phyloP scores from a whole-genome alignment of 73 alveolate species.

The Uronychia binucleata region DNA sequence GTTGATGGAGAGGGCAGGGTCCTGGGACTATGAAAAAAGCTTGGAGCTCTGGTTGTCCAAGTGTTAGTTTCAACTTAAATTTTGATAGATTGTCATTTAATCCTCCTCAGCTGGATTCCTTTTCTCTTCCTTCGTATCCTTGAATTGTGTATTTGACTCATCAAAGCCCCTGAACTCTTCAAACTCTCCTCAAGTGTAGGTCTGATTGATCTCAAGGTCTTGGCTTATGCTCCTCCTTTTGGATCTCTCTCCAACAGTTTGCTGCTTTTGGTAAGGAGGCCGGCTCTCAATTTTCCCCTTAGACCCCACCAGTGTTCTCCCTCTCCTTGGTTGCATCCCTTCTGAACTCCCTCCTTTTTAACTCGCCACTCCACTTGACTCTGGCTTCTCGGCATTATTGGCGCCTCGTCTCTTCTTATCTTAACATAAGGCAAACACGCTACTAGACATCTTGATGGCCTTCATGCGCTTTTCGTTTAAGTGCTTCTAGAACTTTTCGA shows the following conservation, averaged over 20 bases:
- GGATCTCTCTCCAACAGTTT: too few species aligned
- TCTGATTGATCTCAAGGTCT: too few species aligned
- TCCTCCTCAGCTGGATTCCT: not conserved
- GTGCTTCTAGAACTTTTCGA: conserved; percentile 18
- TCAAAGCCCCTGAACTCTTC: not conserved
- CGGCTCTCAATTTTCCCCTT: too few species aligned
- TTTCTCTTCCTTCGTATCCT: not conserved
- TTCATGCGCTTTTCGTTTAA: not conserved
- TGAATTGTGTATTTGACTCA: too few species aligned
- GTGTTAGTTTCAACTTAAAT: too few species aligned
- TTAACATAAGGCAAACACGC: too few species aligned
- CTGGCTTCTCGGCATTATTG: not conserved
- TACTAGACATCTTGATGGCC: not conserved
- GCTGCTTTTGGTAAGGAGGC: too few species aligned
- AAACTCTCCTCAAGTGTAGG: too few species aligned
- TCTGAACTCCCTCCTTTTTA: not conserved
- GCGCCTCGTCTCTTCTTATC: not conserved
- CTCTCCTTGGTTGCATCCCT: not conserved
- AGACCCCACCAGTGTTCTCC: not conserved
- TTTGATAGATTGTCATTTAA: too few species aligned
- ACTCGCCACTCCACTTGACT: not conserved
- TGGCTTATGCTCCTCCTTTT: not conserved
- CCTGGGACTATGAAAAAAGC: not conserved
- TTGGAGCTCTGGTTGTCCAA: too few species aligned
- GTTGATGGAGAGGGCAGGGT: not conserved